Conservation (phyloP, 2,329 filamentous ascomycete genomes). For the Endothia cerciana region DNA sequence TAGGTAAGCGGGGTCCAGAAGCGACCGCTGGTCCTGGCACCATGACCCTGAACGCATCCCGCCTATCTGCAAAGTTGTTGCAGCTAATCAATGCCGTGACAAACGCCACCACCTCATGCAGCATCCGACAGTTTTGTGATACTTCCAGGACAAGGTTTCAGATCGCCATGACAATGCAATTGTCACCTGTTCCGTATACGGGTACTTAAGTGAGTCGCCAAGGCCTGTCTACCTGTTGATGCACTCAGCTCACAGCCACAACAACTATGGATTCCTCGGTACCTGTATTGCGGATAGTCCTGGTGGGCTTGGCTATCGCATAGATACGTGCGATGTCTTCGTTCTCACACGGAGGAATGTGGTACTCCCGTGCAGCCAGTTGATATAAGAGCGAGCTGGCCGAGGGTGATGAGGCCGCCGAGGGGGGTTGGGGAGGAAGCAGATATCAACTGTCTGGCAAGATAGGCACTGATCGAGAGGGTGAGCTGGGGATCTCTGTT, state of each 20-base stretch:
- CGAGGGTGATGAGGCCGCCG: no score
- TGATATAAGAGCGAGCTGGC: no score
- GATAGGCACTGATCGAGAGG: no score
- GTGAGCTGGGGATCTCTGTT: not conserved
- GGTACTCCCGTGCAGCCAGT: no score
- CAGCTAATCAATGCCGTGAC: not conserved
- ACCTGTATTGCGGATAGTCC: no score
- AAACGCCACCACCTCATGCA: not conserved
- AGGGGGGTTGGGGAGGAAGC: no score
- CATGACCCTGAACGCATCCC: not conserved
- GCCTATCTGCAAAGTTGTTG: not conserved
- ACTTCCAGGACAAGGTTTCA: not conserved
- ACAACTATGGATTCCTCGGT: no score
- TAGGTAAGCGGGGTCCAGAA: conserved; percentile 13
- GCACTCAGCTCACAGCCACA: not conserved
- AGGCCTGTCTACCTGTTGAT: not conserved
- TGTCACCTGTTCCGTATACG: not conserved
- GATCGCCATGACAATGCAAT: not conserved
- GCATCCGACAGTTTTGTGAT: not conserved
- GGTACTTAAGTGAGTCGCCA: not conserved
- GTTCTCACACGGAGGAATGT: no score
- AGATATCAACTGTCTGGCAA: no score
- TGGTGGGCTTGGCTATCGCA: no score
- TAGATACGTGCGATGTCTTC: no score
- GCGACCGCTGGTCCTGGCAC: not conserved